phyloP scores from a whole-genome alignment of 179 eudicot species.

The Beta lomatogona region DNA sequence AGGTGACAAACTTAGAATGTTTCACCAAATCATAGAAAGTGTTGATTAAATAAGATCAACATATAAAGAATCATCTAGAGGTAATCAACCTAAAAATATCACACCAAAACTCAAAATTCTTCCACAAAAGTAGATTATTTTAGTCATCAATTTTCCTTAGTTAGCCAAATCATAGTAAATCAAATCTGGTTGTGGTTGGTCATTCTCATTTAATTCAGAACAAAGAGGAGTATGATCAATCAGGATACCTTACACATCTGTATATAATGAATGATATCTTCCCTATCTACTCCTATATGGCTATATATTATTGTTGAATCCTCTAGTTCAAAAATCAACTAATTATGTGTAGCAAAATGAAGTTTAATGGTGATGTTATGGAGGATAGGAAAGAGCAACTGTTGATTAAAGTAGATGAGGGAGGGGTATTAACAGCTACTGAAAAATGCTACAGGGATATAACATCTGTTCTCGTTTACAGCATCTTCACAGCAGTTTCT shows the following conservation, averaged over 20 bases:
- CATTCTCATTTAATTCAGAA: not conserved
- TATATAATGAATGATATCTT: not conserved
- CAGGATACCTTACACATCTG: not conserved
- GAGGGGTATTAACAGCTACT: not conserved
- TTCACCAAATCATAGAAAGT: too few species aligned
- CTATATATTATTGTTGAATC: too few species aligned
- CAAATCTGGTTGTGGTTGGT: not conserved
- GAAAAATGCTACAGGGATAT: not conserved
- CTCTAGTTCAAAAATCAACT: too few species aligned
- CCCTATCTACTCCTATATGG: not conserved
- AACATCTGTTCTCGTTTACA: slow-evolving; percentile 25
- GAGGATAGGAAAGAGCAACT: not conserved
- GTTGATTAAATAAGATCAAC: too few species aligned
- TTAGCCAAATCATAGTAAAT: not conserved
- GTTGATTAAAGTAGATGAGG: not conserved
- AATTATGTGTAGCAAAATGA: not conserved
- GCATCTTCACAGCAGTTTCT: slow-evolving; percentile 29
- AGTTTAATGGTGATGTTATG: not conserved
- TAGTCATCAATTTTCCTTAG: not conserved
- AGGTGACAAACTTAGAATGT: too few species aligned
- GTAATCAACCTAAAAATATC: not conserved
- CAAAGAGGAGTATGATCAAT: not conserved
- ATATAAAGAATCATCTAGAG: too few species aligned
- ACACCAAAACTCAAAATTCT: not conserved
- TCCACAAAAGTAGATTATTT: not conserved